These are phyloP conservation scores for Centaurea solstitialis DNA, from an alignment of 129 eudicot species.

Conservation along the genomic window DNA sequence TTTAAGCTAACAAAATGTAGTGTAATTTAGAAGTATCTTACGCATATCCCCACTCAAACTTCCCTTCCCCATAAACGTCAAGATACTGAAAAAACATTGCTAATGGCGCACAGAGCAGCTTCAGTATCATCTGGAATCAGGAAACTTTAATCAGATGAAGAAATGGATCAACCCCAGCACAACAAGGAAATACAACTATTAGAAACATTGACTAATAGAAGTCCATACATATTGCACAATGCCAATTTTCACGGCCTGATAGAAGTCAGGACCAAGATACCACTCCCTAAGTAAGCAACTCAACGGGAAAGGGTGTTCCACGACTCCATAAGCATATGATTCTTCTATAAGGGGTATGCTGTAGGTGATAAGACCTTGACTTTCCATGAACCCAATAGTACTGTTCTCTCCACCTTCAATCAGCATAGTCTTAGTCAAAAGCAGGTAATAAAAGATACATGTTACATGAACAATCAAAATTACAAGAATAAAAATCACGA, in stretches of 20 bases:
- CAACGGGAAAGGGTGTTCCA: conserved; percentile 96
- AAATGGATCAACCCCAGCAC: background rate
- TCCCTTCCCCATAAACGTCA: conserved; percentile 94
- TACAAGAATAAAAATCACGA: background rate
- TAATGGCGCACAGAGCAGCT: conserved; percentile 77
- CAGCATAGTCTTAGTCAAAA: conserved; percentile 14
- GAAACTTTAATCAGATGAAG: conserved; percentile 2
- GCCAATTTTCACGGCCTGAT: conserved; percentile 95
- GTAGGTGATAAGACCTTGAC: conserved; percentile 53
- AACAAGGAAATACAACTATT: background rate
- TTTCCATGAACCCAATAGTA: conserved; percentile 85
- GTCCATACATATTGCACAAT: conserved; percentile 90
- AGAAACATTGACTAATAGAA: background rate
- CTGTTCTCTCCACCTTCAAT: conserved; percentile 86
- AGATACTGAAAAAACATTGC: conserved; percentile 67
- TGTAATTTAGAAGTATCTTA: conserved; percentile 35
- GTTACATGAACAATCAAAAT: background rate
- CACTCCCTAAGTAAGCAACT: conserved; percentile 74
- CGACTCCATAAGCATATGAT: conserved; percentile 80
- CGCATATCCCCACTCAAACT: conserved; percentile 86
- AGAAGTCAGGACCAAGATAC: conserved; percentile 90
- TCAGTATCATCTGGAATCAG: conserved; percentile 78
- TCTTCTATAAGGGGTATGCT: conserved; percentile 88
- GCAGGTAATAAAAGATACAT: background rate
- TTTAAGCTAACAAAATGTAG: background rate